Base-by-base conservation (phyloP, 768 basidiomycete species). In the Macrolepiota fuliginosa region DNA sequence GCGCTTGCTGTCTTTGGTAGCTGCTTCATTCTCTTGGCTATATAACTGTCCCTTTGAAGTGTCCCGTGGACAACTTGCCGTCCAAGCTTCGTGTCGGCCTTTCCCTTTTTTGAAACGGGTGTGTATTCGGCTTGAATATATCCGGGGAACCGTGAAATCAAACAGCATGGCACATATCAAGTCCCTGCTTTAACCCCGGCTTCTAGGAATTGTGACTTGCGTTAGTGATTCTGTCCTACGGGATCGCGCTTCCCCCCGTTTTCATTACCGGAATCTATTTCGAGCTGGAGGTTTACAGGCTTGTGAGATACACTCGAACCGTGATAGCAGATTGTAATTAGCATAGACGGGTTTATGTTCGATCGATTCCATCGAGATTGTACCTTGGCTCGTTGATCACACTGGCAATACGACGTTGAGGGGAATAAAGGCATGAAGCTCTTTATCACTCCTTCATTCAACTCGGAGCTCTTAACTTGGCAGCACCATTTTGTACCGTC, bases 351-450 rank as follows among this genome's bases (percentile, higher is more conserved):
- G 19, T 12, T n/a, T 22, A 27, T 24, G 45, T 15, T 57, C 45
- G n/a, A 13, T 35, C 47, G 45, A 49, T 57, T 37, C 11, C n/a
- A 54, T 25, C 53, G 56, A 57, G 56, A 57, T 57, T 46, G 45
- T 57, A 35, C 46, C 56, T 47, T 24, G 17, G 19, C 45, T 19
- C 45, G 27, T 9, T 36, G 32, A 56, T 52, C 3, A 32, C 50
- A 11, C 12, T 29, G 27, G 50, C 25, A 29, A 27, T 15, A 19
- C 24, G 47, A 49, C 11, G 32, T 17, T 19, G 42, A 22, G 7
- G n/a, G 15, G 7, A 19, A 45, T 4, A 42, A 9, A 45, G 42
- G 17, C 7, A 7, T n/a, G 42, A 45, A 19, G 17, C 19, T 17
- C n/a, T 7, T 32, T 32, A 3, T 32, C 29, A 7, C 29, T 32